These are phyloP conservation scores for Lichtheimia ramosa DNA, from an alignment of 371 early-diverging fungal genomes.

Conservation along the genomic window DNA sequence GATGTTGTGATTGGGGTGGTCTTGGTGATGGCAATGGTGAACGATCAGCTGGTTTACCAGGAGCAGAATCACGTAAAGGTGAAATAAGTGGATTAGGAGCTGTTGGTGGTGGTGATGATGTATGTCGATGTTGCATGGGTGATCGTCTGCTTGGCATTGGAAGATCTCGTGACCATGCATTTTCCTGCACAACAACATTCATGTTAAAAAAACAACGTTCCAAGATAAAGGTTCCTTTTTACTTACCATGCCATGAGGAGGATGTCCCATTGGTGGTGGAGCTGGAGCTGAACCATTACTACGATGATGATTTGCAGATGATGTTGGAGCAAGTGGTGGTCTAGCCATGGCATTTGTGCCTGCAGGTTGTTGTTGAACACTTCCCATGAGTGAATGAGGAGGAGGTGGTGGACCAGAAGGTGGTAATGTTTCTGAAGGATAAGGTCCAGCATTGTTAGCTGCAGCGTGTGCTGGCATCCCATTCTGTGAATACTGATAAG, in stretches of 20 bases:
- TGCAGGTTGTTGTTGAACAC: too few relatives aligned
- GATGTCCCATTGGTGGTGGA: too few relatives aligned
- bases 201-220: neutral
- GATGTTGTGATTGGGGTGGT: too few relatives aligned
- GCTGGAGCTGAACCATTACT: too few relatives aligned
- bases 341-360: too few relatives aligned
- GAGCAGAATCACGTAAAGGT: neutral
- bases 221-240: neutral
- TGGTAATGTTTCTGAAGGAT: slow-evolving; percentile 7
- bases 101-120: slow-evolving; percentile 21
- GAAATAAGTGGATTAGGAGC: slow-evolving; percentile 29
- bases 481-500: slow-evolving; percentile 37
- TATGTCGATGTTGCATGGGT: slow-evolving; percentile 22
- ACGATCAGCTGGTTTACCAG: neutral
- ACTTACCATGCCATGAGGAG: neutral
- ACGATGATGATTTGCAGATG: too few relatives aligned
- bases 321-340: too few relatives aligned
- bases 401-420: neutral
- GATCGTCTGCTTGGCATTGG: slow-evolving; percentile 38
- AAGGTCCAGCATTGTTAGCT: neutral
- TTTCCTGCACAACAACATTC: neutral
- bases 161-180: slow-evolving; percentile 29
- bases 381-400: neutral
- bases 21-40: neutral
- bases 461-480: neutral